A percentile compares a stretch with the other conserved stretches of the same genome.
phyloP scores from a whole-genome alignment of 2,329 filamentous ascomycete genomes.

The Oidium heveae region DNA sequence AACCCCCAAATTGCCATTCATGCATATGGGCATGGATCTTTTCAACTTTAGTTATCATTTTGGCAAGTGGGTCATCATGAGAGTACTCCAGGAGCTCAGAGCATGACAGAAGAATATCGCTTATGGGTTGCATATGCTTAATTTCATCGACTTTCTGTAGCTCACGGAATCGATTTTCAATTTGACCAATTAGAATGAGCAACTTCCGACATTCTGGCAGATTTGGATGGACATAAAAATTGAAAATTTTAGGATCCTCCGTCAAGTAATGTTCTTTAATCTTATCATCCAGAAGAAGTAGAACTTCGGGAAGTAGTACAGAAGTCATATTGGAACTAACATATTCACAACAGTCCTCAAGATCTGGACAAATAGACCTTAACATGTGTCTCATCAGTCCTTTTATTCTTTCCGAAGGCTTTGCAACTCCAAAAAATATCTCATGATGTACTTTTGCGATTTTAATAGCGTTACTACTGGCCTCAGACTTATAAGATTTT shows the following conservation, averaged over 20 bases:
- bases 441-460: constrained; percentile 33
- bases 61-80: constrained; percentile 64
- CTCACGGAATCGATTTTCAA: constrained; percentile 46
- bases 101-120: constrained; percentile 53
- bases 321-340: constrained; percentile 19
- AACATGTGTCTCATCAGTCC: constrained; percentile 11
- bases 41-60: constrained; percentile 65
- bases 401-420: constrained; percentile 9
- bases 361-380: constrained; percentile 6
- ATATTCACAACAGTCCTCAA: constrained; percentile 3
- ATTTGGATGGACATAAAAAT: constrained; percentile 76
- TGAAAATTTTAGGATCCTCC: constrained; percentile 30
- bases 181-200: constrained; percentile 39
- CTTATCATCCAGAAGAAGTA: constrained; percentile 40
- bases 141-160: constrained; percentile 43
- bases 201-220: constrained; percentile 50
- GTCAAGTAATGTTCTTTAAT: constrained; percentile 20
- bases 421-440: constrained; percentile 12
- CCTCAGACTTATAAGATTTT: constrained; percentile 2
- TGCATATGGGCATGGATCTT: constrained; percentile 66
- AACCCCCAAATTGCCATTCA: constrained; percentile 73
- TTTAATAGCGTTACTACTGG: constrained; percentile 20
- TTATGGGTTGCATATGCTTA: constrained; percentile 47
- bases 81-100: constrained; percentile 49
- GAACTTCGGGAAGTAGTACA: constrained; percentile 36